phyloP scores from a whole-genome alignment of 139 green algal species.

The Edaphochlamys debaryana region DNA sequence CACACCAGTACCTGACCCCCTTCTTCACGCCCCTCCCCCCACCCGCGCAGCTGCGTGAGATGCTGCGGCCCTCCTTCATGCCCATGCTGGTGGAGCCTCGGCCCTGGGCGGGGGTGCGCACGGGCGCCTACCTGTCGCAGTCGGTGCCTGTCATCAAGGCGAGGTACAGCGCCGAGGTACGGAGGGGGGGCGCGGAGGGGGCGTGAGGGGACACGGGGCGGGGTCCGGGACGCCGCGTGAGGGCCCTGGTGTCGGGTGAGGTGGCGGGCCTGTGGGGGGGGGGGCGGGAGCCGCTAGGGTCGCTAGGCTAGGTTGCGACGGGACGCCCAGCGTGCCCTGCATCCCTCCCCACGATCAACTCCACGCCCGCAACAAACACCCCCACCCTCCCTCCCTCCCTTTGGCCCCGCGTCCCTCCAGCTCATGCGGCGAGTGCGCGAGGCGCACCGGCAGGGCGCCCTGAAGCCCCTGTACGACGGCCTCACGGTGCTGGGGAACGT shows the following conservation, averaged over 20 bases:
- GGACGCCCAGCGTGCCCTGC: no score
- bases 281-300: no score
- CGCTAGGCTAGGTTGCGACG: no score
- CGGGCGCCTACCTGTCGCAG: constrained; percentile 73
- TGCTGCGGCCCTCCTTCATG: constrained; percentile 13
- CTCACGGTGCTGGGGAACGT: constrained; percentile 83
- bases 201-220: constrained; percentile 40
- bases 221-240: no score
- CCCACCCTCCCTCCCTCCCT: no score
- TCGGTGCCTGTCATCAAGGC: constrained; percentile 37
- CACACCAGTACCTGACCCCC: no score
- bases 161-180: neutral
- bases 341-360: no score
- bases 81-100: constrained; percentile 85
- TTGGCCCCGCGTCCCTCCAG: neutral
- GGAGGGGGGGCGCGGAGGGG: neutral
- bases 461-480: constrained; percentile 75
- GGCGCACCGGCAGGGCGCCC: constrained; percentile 33
- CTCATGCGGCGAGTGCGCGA: neutral
- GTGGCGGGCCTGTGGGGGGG: no score
- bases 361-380: no score
- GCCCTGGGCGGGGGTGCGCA: constrained; percentile 71
- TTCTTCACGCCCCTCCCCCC: neutral
- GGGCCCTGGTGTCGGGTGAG: no score
- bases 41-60: neutral